Base-by-base conservation (phyloP, 352 stramenopile genomes). In the Stephanocyclus meneghinianus region DNA sequence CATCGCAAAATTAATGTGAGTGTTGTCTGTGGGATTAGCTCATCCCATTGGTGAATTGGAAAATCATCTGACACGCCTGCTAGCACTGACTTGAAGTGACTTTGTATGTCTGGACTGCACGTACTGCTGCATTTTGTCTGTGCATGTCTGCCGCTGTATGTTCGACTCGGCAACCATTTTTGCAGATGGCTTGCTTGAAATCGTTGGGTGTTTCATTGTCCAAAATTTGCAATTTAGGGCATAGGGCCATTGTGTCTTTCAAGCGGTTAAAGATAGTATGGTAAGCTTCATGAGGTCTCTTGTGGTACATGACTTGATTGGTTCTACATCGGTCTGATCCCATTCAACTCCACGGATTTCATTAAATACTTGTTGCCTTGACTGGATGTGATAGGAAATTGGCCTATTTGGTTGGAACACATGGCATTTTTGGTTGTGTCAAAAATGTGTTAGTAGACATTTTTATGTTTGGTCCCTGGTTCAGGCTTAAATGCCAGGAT, bases 51-150 rank as follows among this genome's bases (percentile, higher is more conserved):
- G 80, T 81, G 62, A 2, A 88, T 50, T 8, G 79, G 78, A 60
- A 90, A 90, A 45, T 76, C 50, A 0, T 50, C 15, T 37, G 81
- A 56, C 0, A 71, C 66, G 9, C 68, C 64, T 48, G 57, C 67
- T 1, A 90, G 67, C 21, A 26, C 21, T 26, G 21, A 26, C 21
- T 26, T 26, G 21, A 26, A 26, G 21, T 26, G 21, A 26, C 62
- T 67, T 90, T 86, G n/a, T 74, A 90, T 2, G 74, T 86, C 16
- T 74, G 56, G 21, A 90, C 88, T 15, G 74, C 80, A 44, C 51
- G 48, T 35, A 88, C 81, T 18, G 84, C 81, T 26, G 21, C 21
- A 26, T 26, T 26, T 26, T 26, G 21, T 26, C 21, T 26, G 21
- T 26, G 21, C 21, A 45, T 48, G 15, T 26, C 21, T 26, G 21